These are phyloP conservation scores for Gonapodya prolifera DNA, from an alignment of 192 early-diverging fungal species.

Conservation along the genomic window DNA sequence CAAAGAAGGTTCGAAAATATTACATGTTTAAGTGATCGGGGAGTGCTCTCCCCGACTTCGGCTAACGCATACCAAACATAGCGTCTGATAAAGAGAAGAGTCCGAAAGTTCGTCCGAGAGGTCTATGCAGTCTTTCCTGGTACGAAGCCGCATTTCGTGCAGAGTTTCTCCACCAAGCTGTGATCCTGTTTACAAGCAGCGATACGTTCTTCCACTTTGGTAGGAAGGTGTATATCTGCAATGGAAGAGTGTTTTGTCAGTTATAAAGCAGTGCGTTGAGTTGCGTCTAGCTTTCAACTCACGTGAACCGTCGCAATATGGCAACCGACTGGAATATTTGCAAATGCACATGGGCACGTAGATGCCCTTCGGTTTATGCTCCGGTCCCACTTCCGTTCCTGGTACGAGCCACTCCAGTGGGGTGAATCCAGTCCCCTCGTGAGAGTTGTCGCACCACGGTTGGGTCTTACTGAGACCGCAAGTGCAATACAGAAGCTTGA, in stretches of 20 bases:
- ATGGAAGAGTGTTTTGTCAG: neutral
- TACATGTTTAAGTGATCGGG: too few relatives aligned
- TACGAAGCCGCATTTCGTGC: too few relatives aligned
- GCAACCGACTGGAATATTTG: neutral
- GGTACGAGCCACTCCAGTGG: neutral
- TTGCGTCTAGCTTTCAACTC: neutral
- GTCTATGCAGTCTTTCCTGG: too few relatives aligned
- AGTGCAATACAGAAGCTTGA: neutral
- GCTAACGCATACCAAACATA: too few relatives aligned
- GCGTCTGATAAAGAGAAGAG: too few relatives aligned
- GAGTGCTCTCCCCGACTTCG: too few relatives aligned
- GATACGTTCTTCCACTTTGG: neutral
- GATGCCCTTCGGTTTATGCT: neutral
- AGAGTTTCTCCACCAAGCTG: neutral
- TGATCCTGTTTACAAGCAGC: neutral
- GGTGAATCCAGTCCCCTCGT: neutral
- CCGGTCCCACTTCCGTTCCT: neutral
- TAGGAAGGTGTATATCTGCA: neutral
- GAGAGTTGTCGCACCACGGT: neutral
- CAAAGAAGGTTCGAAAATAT: too few relatives aligned
- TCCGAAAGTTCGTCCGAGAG: too few relatives aligned
- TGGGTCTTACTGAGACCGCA: neutral
- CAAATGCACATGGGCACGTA: neutral
- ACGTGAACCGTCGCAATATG: neutral
- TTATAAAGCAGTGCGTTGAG: neutral